phyloP scores from a whole-genome alignment of 73 alveolate species.

The Durusdinium trenchii region DNA sequence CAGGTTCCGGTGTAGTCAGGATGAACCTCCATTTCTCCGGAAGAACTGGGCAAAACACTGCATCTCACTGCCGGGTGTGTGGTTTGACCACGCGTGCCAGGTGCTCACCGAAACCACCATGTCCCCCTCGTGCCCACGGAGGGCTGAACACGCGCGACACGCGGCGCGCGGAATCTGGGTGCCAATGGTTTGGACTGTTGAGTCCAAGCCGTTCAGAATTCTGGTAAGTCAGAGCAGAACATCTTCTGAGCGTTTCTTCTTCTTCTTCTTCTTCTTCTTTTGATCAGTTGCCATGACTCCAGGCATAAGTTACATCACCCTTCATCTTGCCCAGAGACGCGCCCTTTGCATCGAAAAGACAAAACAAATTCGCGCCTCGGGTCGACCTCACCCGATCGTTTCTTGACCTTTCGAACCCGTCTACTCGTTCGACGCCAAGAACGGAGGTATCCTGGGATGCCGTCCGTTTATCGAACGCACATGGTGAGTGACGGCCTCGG shows the following conservation, averaged over 20 bases:
- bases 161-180: no score
- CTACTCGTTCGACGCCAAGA: no score
- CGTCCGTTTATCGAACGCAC: conserved; percentile 92
- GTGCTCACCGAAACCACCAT: conserved; percentile 91
- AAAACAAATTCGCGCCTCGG: no score
- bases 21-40: background rate
- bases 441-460: conserved; percentile 94
- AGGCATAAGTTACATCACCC: no score
- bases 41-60: background rate
- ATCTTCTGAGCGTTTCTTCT: background rate
- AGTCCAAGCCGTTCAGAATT: background rate
- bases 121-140: conserved; percentile 84
- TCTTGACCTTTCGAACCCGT: no score
- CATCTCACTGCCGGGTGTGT: background rate
- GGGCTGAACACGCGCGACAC: background rate
- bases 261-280: background rate
- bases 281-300: no score
- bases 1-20: no score
- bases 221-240: background rate
- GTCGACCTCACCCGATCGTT: no score
- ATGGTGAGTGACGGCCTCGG: conserved; percentile 57
- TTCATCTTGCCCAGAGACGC: no score
- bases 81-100: background rate
- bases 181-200: no score
- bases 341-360: no score